Base-by-base conservation (phyloP, 176 grass and related monocot species). In the Avena eriantha region DNA sequence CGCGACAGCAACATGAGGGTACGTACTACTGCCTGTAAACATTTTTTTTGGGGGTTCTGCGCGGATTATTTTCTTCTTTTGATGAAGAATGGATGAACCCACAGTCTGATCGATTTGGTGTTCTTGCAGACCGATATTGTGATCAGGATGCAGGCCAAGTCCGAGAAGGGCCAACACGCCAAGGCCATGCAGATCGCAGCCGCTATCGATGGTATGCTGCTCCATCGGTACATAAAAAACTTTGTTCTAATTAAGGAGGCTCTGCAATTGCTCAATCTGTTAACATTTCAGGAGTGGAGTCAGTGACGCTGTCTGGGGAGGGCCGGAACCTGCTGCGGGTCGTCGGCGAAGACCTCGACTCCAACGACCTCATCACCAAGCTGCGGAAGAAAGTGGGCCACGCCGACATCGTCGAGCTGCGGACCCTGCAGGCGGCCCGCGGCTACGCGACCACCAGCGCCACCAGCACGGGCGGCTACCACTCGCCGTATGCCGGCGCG, bases 381-480 rank as follows among this genome's bases (percentile, higher is more conserved):
- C 85, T 91, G 15, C 85, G 85, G 2, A 69, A 76, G 12, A 91
- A 85, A 77, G 77, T 91, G 0, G 86, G 85, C 11, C 90, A 56
- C 60, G 86, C 90, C 29, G 86, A 91, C 58, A 47, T 88, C 86
- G 86, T 88, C 69, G 69, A 91, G 82, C 90, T 91, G 51, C 81
- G 31, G 1, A 90, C 89, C 6, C 74, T 90, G 2, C 34, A 84
- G 36, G 2, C n/a, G 13, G 66, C 8, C 67, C 33, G 8, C n/a
- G 10, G 7, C 55, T 58, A 16, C 46, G 26, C 14, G 2, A 1
- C 3, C 60, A 4, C 60, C 14, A 54, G 8, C 48, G 8, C 13
- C 22, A 8, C 6, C 49, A 16, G 1, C 55, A 9, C 22, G 0
- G 17, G 12, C 1, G 55, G 77, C 39, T 72, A 9, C 50, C n/a